These are phyloP conservation scores for Kluyveromyces sp. DNA, from an alignment of 1,139 yeast species.

Conservation along the genomic window DNA sequence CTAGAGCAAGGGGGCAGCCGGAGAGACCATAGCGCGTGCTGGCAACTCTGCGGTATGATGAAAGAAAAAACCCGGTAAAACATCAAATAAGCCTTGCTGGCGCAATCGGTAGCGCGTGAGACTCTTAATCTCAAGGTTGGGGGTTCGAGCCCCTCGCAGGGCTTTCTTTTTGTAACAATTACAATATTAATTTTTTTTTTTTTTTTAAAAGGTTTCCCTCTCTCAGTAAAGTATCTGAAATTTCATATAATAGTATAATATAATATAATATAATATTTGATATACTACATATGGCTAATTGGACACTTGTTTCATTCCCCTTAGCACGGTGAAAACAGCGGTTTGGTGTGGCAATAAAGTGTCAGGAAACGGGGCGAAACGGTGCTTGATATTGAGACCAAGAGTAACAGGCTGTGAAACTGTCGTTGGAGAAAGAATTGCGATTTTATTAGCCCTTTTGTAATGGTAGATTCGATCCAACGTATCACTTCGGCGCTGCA, in stretches of 20 bases:
- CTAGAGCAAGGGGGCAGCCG: not conserved
- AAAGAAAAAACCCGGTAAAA: not conserved
- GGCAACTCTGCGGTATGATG: not conserved
- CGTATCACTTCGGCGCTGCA: conserved; percentile 57
- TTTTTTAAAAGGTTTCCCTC: not conserved
- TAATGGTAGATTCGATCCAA: conserved; percentile 46
- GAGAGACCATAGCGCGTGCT: not conserved
- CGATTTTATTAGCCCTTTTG: not conserved
- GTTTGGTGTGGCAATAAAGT: too few relatives aligned
- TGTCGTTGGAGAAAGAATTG: too few relatives aligned
- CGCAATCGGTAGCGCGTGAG: conserved; percentile 43
- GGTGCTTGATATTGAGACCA: too few relatives aligned
- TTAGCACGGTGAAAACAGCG: not conserved
- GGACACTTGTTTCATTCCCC: not conserved
- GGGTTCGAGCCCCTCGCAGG: conserved; percentile 42
- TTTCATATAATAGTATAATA: too few relatives aligned
- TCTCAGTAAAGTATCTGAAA: too few relatives aligned
- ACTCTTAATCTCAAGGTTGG: conserved; percentile 40
- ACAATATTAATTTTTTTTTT: not conserved
- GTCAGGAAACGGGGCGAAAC: too few relatives aligned
- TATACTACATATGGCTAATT: not conserved
- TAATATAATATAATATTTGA: too few relatives aligned
- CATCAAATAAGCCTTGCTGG: conserved; percentile 33
- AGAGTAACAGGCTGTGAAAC: too few relatives aligned
- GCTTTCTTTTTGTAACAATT: conserved; percentile 21